A percentile compares a stretch with the other conserved stretches of the same genome.
Conservation (phyloP, 2,329 filamentous ascomycete species). For the Grosmannia clavigera region DNA sequence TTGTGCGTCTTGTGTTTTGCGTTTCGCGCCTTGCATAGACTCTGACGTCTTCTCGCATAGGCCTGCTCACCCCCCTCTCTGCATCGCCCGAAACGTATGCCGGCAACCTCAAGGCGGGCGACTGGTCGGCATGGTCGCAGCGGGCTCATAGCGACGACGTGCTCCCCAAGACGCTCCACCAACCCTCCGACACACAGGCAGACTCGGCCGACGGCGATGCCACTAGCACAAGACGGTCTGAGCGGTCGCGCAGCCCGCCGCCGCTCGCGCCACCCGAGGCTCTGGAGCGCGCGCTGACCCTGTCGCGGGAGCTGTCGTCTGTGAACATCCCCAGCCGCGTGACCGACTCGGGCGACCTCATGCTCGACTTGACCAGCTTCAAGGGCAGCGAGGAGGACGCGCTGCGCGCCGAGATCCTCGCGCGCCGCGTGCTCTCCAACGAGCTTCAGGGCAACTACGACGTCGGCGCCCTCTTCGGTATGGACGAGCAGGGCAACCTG, state of each 20-base stretch:
- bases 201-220: slow-evolving; percentile 25
- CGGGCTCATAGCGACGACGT: slow-evolving; percentile 43
- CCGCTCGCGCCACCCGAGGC: slow-evolving; percentile 62
- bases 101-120: slow-evolving; percentile 34
- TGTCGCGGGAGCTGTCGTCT: slow-evolving; percentile 77
- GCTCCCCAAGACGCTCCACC: slow-evolving; percentile 34
- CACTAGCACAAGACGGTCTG: slow-evolving; percentile 28
- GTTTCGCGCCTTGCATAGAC: neutral
- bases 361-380: slow-evolving; percentile 97
- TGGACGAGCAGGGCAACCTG: slow-evolving; percentile 91
- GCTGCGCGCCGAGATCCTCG: slow-evolving; percentile 82
- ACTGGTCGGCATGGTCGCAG: slow-evolving; percentile 33
- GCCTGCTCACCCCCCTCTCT: slow-evolving; percentile 38
- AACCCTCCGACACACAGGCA: slow-evolving; percentile 18
- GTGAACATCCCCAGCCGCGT: slow-evolving; percentile 89
- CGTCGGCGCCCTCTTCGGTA: slow-evolving; percentile 87
- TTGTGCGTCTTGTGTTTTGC: neutral
- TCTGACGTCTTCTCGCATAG: slow-evolving; percentile 16
- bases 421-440: slow-evolving; percentile 81
- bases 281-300: slow-evolving; percentile 65
- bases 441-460: slow-evolving; percentile 93
- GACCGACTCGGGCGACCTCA: slow-evolving; percentile 86
- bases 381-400: slow-evolving; percentile 91
- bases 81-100: slow-evolving; percentile 38
- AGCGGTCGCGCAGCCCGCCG: slow-evolving; percentile 65